Conservation (phyloP, 257 asterid species). For the Knoxia roxburghii region DNA sequence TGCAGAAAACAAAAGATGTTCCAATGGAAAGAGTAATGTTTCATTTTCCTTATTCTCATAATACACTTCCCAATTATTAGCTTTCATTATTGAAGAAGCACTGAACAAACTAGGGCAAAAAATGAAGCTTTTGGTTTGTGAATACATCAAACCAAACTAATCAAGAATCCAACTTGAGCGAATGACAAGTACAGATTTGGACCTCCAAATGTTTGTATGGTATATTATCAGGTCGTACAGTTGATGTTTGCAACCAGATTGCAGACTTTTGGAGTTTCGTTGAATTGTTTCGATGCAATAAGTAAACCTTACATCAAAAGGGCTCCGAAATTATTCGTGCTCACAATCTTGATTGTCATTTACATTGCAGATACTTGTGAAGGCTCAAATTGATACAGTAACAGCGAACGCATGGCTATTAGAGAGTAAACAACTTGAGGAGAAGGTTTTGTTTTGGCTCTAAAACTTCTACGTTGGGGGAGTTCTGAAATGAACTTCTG, state of each 20-base stretch:
- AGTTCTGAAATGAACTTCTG: neutral
- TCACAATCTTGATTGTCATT: neutral
- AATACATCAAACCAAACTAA: neutral
- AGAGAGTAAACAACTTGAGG: slow-evolving; percentile 58
- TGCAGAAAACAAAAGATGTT: slow-evolving; percentile 54
- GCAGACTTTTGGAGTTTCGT: no score
- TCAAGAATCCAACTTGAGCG: neutral
- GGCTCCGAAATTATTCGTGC: neutral
- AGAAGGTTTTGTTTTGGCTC: slow-evolving; percentile 56
- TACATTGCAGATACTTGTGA: slow-evolving; percentile 48
- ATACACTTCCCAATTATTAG: neutral
- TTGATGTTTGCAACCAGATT: no score
- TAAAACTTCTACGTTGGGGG: neutral
- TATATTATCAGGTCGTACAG: neutral
- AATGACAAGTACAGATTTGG: neutral
- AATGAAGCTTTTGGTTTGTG: neutral
- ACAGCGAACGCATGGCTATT: slow-evolving; percentile 76
- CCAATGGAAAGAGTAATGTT: slow-evolving; percentile 64
- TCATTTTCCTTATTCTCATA: neutral
- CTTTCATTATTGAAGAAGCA: neutral
- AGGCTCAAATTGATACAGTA: slow-evolving; percentile 50
- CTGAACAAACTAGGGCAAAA: neutral
- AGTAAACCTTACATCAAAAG: neutral
- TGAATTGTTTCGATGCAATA: neutral
- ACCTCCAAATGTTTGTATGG: neutral